Evolutionary conservation across 208 protist species (phyloP), one percentile per base, ranked within the genome.

Genomic region (Leishmania mexicana): DNA sequence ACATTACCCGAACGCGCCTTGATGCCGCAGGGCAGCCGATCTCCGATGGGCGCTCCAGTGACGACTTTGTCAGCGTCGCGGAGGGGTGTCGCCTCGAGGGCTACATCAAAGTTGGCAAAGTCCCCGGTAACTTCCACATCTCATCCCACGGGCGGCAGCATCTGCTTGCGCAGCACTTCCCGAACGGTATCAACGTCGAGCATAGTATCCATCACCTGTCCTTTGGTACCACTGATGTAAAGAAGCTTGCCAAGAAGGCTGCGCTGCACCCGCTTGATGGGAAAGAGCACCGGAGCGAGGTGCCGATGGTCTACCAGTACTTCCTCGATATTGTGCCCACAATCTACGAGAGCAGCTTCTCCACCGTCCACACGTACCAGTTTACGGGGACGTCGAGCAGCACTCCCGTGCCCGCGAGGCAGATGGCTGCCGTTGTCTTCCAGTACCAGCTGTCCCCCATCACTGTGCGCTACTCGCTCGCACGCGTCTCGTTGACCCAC

Each of bases 401-500:
- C 4, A 51, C 15, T 2, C 11, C n/a, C 0, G 31, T 80, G n/a
- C 60, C 75, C 45, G 13, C 58, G 21, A 35, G 54, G 1, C 64
- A 86, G 15, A 87, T 90, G 89, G 42, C 88, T 75, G 92, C 93
- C 24, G 79, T 98, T 7, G 92, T 96, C 38, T 97, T 99, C 81
- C 92, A 93, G 80, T 98, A 97, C 75, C 96, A 98, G 73, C 74
- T 98, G 15, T 98, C 95, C 19, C 96, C 97, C 54, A 97, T 99
- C 77, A 89, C 93, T 53, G 94, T 99, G 19, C 82, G 88, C 68
- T 95, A 97, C 79, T 86, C 83, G 6, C 85, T 96, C 57, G 75
- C 79, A 11, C 84, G 88, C 1, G 86, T 92, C 40, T 94, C 90
- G 38, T 97, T 99, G 70, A 75, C 89, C 0, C 95, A 98, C 77